Base-by-base conservation (phyloP, 192 early-diverging fungal genomes). In the Chytriomyces hyalinus region DNA sequence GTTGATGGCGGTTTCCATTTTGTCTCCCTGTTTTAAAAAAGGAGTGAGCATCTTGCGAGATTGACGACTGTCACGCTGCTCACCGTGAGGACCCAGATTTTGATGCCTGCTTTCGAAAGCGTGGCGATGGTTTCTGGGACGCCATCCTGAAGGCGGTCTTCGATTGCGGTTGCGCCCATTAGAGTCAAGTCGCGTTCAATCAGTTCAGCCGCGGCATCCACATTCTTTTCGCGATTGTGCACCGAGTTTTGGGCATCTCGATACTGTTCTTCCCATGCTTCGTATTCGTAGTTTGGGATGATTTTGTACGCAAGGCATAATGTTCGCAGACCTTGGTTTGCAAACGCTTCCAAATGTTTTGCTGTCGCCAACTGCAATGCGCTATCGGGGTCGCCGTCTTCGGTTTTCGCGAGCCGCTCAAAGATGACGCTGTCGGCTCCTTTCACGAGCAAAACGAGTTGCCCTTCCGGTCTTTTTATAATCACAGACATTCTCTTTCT, bases 1-100 rank as follows among this genome's bases (percentile, higher is more conserved):
- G 80, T 98, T 98, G 83, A 99, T 98, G 15, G 97, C 97, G 0
- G 97, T 99, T 83, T 99, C 97, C 84, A 97, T 81, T 79, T 98
- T 98, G 84, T 99, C 97, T 47, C 97, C 97, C 84, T 85, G 59
- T 22, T 53, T 10, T 69, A 63, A 44, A 53, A n/a, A 8, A 6
- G 6, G 5, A 5, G 1, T 48, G 0, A 80, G 70, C 1, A 65
- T 59, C 1, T 60, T 13, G 60, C 13, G 73, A 67, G 9, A 65
- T 20, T 49, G n/a, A 26, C 49, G 22, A 28, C 4, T 63, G 61
- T 17, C 8, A 36, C 36, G 36, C 36, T 22, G 63, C 72, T 74
- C 46, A 74, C 72, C 0, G 97, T 99, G 65, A 99, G 82, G 1
- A 99, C 96, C 97, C 97, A 99, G 61, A 99, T 91, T 80, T 96